Conservation (phyloP, 1,139 yeast species). For the Yamadazyma epiphylla region DNA sequence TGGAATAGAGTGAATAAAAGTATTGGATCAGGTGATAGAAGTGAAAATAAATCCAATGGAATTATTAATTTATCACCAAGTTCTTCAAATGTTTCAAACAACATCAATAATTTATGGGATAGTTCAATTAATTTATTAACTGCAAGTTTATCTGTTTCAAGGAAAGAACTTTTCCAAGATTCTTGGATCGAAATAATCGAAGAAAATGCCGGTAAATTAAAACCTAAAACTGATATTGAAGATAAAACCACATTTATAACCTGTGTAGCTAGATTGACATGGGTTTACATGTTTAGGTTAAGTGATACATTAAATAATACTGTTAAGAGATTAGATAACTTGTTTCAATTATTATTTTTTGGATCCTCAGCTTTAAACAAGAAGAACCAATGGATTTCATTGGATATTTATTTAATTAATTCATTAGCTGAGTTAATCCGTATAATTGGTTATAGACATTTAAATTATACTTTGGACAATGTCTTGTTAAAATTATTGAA, state of each 20-base stretch:
- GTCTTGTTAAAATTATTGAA: constrained; percentile 62
- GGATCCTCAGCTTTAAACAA: constrained; percentile 39
- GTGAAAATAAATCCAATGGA: constrained; percentile 5
- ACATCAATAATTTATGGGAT: constrained; percentile 56
- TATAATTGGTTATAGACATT: constrained; percentile 73
- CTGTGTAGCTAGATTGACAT: constrained; percentile 68
- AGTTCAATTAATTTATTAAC: constrained; percentile 68
- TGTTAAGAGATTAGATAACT: constrained; percentile 48
- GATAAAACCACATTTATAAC: constrained; percentile 64
- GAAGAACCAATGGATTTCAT: constrained; percentile 69
- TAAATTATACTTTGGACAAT: constrained; percentile 76
- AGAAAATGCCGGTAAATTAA: constrained; percentile 32
- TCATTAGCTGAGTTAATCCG: constrained; percentile 71
- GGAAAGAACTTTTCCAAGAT: constrained; percentile 70
- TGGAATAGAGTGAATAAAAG: constrained; percentile 24
- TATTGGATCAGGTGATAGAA: constrained; percentile 1
- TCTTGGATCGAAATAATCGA: constrained; percentile 75
- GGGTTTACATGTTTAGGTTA: constrained; percentile 88
- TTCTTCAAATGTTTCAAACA: constrained; percentile 2
- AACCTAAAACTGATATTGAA: constrained; percentile 37
- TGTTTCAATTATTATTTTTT: constrained; percentile 57
- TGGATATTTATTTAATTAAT: constrained; percentile 58
- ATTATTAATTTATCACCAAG: constrained; percentile 13
- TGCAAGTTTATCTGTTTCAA: constrained; percentile 75
- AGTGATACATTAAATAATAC: constrained; percentile 88